Evolutionary conservation across 148 eudicot genomes (phyloP).

Genomic region (Rhododendron molle): DNA sequence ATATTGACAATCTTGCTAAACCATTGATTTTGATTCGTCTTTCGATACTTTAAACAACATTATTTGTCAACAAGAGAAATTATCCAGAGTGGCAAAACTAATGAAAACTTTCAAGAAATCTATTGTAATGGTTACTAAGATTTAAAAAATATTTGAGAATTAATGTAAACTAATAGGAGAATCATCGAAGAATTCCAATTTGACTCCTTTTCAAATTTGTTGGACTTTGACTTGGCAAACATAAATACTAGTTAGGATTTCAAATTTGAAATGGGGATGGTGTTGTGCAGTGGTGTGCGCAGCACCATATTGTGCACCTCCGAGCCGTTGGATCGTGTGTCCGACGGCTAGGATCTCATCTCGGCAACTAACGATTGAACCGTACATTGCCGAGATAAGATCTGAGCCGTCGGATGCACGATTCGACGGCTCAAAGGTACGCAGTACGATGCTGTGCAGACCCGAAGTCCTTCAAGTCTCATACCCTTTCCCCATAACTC

Average conservation of each 20-base stretch:
- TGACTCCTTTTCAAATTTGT: background rate
- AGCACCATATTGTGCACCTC: too few species aligned
- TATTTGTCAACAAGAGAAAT: background rate
- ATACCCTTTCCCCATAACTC: background rate
- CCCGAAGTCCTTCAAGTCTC: background rate
- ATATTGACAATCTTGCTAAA: background rate
- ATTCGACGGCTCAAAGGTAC: too few species aligned
- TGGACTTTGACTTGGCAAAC: background rate
- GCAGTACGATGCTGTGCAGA: rapidly evolving
- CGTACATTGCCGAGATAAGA: too few species aligned
- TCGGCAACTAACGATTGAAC: too few species aligned
- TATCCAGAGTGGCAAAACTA: background rate
- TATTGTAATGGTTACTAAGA: background rate
- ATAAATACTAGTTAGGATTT: background rate
- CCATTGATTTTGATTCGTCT: background rate
- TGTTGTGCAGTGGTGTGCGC: too few species aligned
- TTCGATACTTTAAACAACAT: background rate
- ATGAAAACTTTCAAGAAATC: background rate
- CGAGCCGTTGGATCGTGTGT: too few species aligned
- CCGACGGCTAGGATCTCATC: too few species aligned
- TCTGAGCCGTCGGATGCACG: too few species aligned
- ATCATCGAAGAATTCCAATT: background rate
- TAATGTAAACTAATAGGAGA: background rate
- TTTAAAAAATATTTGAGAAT: background rate
- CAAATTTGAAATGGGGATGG: background rate